Percentiles rank a stretch among this genome's conserved stretches.
phyloP scores from a whole-genome alignment of 257 asterid genomes.

The Solanum ossicruentum region DNA sequence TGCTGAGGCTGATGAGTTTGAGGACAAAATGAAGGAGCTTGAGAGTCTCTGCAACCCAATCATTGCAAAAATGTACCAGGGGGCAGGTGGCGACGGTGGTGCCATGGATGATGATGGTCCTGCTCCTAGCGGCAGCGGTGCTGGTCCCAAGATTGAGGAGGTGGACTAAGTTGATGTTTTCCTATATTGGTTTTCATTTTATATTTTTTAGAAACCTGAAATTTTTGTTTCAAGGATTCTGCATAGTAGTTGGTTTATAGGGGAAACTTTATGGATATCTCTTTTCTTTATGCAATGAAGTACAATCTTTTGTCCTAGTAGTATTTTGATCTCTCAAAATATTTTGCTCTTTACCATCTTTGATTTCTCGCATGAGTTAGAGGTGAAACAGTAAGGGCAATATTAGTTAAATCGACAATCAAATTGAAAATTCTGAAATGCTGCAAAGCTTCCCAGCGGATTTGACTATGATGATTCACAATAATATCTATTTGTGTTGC shows the following conservation, averaged over 20 bases:
- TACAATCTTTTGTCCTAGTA: background rate
- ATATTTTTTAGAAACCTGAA: background rate
- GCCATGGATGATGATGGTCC: constrained; percentile 50
- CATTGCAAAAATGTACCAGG: constrained; percentile 81
- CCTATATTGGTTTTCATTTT: background rate
- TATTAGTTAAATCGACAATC: background rate
- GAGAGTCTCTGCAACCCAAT: constrained; percentile 80
- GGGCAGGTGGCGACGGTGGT: constrained; percentile 44
- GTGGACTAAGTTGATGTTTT: constrained; percentile 38
- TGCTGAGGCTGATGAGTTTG: constrained; percentile 63
- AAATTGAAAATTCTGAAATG: background rate
- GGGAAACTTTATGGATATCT: background rate
- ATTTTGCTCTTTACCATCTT: background rate
- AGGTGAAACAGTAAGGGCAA: background rate
- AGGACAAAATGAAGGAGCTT: constrained; percentile 80
- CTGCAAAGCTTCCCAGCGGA: background rate
- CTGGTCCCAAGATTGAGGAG: constrained; percentile 84
- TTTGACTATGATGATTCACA: background rate
- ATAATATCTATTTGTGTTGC: background rate
- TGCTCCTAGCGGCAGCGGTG: constrained; percentile 32
- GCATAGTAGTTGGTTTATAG: background rate
- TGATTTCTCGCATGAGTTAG: no score
- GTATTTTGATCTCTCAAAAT: background rate
- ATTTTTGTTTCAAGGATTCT: background rate
- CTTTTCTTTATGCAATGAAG: background rate